Evolutionary conservation across 345 rosid species (phyloP).

Genomic region (Pseudoturritis turrita): DNA sequence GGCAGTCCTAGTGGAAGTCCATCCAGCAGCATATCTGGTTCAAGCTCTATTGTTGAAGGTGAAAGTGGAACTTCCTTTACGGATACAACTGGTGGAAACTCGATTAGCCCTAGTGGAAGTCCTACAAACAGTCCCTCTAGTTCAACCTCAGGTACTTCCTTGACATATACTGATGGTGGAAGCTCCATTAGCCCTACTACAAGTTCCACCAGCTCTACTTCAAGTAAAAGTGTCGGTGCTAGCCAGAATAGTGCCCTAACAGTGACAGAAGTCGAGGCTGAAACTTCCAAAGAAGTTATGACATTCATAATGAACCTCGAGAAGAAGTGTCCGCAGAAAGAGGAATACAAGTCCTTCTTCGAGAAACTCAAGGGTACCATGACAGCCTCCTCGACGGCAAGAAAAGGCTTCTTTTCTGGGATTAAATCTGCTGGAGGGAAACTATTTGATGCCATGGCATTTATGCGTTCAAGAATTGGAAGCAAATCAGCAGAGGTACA

Average conservation of each 20-base stretch:
- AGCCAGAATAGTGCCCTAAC: neutral
- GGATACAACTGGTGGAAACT: neutral
- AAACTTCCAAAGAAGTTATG: conserved; percentile 1
- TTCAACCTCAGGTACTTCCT: no score
- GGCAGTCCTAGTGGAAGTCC: conserved; percentile 19
- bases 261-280: conserved; percentile 1
- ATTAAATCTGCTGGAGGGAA: conserved; percentile 3
- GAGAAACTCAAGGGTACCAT: conserved; percentile 24
- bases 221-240: neutral
- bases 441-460: conserved; percentile 12
- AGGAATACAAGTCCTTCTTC: conserved; percentile 25
- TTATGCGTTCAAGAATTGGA: conserved; percentile 14
- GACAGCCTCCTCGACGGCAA: neutral
- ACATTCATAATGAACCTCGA: conserved; percentile 23
- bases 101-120: neutral
- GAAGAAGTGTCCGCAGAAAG: conserved; percentile 27
- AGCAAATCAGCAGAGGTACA: conserved; percentile 21
- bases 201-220: neutral
- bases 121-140: no score
- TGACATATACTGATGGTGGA: no score
- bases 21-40: neutral
- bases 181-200: no score
- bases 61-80: neutral
- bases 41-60: neutral
- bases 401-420: neutral